Evolutionary conservation across 441 rosid species (phyloP).

Genomic region (Pelargonium australe): DNA sequence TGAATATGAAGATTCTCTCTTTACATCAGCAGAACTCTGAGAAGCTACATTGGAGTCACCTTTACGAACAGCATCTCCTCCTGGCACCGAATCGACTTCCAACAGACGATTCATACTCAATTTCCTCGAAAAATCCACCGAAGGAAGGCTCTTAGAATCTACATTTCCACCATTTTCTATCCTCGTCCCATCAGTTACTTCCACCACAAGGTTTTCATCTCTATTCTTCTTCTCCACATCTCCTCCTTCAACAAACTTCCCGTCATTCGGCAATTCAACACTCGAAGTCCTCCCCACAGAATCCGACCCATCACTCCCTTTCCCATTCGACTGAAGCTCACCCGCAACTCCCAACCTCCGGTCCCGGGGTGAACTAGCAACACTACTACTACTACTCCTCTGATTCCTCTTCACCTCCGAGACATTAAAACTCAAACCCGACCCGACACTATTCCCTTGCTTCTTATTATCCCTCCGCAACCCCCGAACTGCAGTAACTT

Average conservation of each 20-base stretch:
- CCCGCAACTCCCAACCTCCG: slow-evolving; percentile 24
- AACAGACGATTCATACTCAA: slow-evolving; percentile 24
- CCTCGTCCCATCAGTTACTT: slow-evolving; percentile 24
- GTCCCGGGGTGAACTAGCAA: slow-evolving; percentile 19
- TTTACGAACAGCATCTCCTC: slow-evolving; percentile 36
- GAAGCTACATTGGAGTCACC: slow-evolving; percentile 27
- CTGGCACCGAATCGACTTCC: slow-evolving; percentile 23
- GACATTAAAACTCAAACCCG: slow-evolving; percentile 25
- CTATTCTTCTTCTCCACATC: slow-evolving; percentile 27
- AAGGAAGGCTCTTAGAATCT: slow-evolving; percentile 23
- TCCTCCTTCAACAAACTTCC: slow-evolving; percentile 26
- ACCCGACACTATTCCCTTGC: slow-evolving; percentile 26
- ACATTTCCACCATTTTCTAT: slow-evolving; percentile 30
- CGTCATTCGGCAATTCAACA: slow-evolving; percentile 36
- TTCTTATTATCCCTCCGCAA: slow-evolving; percentile 47
- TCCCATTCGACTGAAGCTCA: slow-evolving; percentile 39
- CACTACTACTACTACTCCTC: slow-evolving; percentile 31
- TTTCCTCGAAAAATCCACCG: slow-evolving; percentile 27
- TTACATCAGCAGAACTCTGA: slow-evolving; percentile 37
- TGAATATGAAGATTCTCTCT: slow-evolving; percentile 29
- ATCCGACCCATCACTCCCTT: slow-evolving; percentile 41
- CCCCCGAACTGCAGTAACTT: slow-evolving; percentile 37
- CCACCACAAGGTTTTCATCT: slow-evolving; percentile 14
- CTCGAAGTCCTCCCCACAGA: slow-evolving; percentile 33
- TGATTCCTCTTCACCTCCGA: slow-evolving; percentile 45